Percentiles rank a stretch among this genome's conserved stretches.
Conservation (phyloP, 2,329 filamentous ascomycete genomes). For the Beauveria bassiana region DNA sequence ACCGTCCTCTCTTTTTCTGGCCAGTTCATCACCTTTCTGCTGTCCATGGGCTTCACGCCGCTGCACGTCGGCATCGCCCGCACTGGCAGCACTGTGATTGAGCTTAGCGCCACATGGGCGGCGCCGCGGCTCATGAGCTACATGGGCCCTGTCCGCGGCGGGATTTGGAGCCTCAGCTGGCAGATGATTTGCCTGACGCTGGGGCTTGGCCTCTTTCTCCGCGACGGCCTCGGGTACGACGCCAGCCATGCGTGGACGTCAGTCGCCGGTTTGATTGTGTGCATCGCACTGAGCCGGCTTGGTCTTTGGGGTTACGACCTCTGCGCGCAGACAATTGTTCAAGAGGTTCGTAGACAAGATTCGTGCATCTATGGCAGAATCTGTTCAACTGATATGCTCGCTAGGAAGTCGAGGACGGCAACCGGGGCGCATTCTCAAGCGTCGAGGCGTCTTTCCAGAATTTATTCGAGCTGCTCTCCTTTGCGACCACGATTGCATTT, state of each 20-base stretch:
- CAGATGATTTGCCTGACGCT: conserved; percentile 50
- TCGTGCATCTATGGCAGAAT: not conserved
- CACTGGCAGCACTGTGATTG: conserved; percentile 44
- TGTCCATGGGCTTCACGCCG: conserved; percentile 44
- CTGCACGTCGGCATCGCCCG: conserved; percentile 46
- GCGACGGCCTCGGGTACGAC: conserved; percentile 22
- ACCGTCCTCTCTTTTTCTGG: conserved; percentile 52
- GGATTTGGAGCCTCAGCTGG: conserved; percentile 64
- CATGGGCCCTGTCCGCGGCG: conserved; percentile 54
- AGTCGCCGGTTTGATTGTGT: conserved; percentile 40
- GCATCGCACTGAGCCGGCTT: conserved; percentile 47
- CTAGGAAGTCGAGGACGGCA: conserved; percentile 45
- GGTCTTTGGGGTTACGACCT: conserved; percentile 57
- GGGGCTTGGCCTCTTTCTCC: conserved; percentile 36
- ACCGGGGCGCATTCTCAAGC: conserved; percentile 61
- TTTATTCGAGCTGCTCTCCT: conserved; percentile 61
- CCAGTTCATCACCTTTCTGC: conserved; percentile 58
- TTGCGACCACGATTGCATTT: conserved; percentile 57
- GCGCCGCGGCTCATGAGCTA: conserved; percentile 46
- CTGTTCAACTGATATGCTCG: not conserved
- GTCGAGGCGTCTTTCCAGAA: conserved; percentile 63
- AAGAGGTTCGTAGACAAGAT: conserved; percentile 39
- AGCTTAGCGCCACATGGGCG: conserved; percentile 53
- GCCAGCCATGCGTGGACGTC: conserved; percentile 25
- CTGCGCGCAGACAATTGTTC: conserved; percentile 51